These are phyloP conservation scores for Trichoderma koningiopsis DNA, from an alignment of 2,329 filamentous ascomycete species.

Conservation along the genomic window DNA sequence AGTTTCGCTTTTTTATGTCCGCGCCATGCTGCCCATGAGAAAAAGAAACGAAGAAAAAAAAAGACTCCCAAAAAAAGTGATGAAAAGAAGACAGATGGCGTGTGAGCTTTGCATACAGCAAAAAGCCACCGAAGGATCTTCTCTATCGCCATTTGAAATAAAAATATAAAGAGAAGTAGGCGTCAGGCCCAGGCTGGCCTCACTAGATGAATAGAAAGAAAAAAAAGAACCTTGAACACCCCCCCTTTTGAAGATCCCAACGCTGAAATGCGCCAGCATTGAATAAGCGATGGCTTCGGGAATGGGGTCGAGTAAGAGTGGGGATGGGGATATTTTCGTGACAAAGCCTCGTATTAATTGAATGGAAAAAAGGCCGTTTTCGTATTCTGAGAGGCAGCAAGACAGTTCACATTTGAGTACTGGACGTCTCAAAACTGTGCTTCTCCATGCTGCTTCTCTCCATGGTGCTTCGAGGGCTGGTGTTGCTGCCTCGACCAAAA, in stretches of 20 bases:
- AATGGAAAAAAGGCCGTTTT: neutral
- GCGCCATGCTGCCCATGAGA: conserved; percentile 35
- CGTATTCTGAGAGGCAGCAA: neutral
- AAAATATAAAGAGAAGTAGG: conserved; percentile 13
- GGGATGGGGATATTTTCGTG: neutral
- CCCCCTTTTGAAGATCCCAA: neutral
- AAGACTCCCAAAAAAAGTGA: conserved; percentile 29
- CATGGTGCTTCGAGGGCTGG: conserved; percentile 55
- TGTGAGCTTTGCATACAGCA: neutral
- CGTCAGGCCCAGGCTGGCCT: conserved; percentile 12
- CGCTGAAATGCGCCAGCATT: neutral
- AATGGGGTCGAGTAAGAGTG: neutral
- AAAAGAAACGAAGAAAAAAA: conserved; percentile 26
- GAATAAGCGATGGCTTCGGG: neutral
- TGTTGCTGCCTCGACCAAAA: conserved; percentile 56
- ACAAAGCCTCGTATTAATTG: neutral
- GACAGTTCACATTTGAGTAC: conserved; percentile 27
- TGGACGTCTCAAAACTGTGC: conserved; percentile 47
- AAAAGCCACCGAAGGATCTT: neutral
- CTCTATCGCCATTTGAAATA: conserved; percentile 2
- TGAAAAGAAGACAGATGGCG: conserved; percentile 27
- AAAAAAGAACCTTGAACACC: neutral
- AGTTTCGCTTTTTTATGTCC: conserved; percentile 37
- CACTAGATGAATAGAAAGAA: conserved; percentile 24
- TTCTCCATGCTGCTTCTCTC: conserved; percentile 56